Evolutionary conservation across 1,284 basidiomycete genomes (phyloP), one percentile per base, ranked within the genome.

Genomic region (Anthracocystis setariae): DNA sequence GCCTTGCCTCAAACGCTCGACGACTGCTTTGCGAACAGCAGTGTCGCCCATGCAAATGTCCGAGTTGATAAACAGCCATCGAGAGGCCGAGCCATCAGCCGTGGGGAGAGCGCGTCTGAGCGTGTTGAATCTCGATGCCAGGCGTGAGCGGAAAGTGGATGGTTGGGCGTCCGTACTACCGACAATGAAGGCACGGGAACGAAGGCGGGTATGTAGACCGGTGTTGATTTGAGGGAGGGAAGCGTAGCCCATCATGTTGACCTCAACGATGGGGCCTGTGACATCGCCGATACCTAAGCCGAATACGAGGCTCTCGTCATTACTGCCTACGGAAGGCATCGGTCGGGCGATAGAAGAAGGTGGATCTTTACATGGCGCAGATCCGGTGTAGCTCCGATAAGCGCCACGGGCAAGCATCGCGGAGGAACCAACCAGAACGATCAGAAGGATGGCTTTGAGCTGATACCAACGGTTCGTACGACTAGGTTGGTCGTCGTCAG

Each of bases 161-260:
- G 56, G 12, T 2, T 56, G 46, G 8, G 38, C 57, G 8, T 57
- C 45, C 10, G 42, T 20, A 7, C 57, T 61, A 15, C 90, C 91
- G 35, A 92, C 84, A 73, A 92, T 89, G 83, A 90, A 92, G 0
- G 90, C 90, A 13, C 91, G 88, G 72, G 88, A 89, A 44, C 90
- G 87, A 79, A 91, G 88, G 23, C 91, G 87, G 89, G 92, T 90
- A 81, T 92, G 90, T 52, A 92, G 84, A 4, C 91, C 91, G 0
- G 89, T 90, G 78, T 90, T 90, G 2, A 87, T 89, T 79, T 92
- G 91, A 0, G 85, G 81, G 10, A 89, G 80, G 15, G 84, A 86
- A 0, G 90, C 91, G 79, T 92, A 92, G 7, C 91, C 91, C 90
- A 91, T 76, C 60, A 40, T 56, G 47, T 53, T 63, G 17, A 90